Conservation (phyloP, 2,329 filamentous ascomycete species). For the Pyricularia grisea region DNA sequence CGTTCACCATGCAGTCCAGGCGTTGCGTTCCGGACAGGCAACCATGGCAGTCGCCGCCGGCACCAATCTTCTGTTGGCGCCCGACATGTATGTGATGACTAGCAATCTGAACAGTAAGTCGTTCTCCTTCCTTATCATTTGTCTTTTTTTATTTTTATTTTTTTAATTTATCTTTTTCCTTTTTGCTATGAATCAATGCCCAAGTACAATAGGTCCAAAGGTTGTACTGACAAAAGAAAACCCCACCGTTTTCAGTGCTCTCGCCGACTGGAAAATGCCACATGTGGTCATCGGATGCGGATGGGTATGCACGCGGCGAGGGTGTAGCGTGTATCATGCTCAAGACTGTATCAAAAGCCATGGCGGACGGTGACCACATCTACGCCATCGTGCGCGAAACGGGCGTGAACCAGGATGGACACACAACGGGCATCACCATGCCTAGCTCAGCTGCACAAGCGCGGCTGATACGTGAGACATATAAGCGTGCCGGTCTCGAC, state of each 20-base stretch:
- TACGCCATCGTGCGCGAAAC: conserved; percentile 37
- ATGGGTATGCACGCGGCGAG: conserved; percentile 51
- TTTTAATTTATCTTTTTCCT: too few relatives aligned
- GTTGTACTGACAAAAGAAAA: too few relatives aligned
- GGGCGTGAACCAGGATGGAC: conserved; percentile 39
- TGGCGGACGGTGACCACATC: conserved; percentile 38
- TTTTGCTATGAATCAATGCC: too few relatives aligned
- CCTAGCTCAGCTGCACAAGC: conserved; percentile 37
- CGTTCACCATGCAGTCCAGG: conserved; percentile 40
- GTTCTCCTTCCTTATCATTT: too few relatives aligned
- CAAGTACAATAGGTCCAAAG: too few relatives aligned
- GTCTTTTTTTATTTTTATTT: too few relatives aligned
- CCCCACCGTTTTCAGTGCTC: conserved; percentile 17
- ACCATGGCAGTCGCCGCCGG: conserved; percentile 34
- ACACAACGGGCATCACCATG: conserved; percentile 42
- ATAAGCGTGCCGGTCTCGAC: conserved; percentile 31
- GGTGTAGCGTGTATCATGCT: conserved; percentile 40
- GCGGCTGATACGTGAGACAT: conserved; percentile 31
- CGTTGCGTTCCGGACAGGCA: conserved; percentile 32
- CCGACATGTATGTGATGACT: conserved; percentile 31
- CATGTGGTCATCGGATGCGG: conserved; percentile 38
- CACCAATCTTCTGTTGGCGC: conserved; percentile 19
- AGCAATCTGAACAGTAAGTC: conserved; percentile 25
- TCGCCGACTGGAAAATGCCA: conserved; percentile 32
- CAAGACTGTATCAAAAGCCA: conserved; percentile 38